These are phyloP conservation scores for Claviceps sorghi DNA, from an alignment of 2,329 filamentous ascomycete genomes.

Conservation along the genomic window DNA sequence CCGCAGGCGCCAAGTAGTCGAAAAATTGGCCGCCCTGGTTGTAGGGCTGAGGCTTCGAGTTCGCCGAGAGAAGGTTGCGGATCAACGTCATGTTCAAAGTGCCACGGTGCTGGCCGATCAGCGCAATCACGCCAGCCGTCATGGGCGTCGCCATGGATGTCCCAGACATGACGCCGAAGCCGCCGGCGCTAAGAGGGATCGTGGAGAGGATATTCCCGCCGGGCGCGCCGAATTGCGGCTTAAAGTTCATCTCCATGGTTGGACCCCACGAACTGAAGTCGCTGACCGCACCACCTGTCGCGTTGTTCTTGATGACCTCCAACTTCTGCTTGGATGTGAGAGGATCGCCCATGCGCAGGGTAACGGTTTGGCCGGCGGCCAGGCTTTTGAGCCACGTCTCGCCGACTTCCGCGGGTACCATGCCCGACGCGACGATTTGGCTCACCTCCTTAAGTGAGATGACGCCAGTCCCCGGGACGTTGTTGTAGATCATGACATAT, in stretches of 20 bases:
- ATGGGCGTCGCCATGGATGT: slow-evolving; percentile 34
- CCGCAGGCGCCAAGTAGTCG: slow-evolving; percentile 30
- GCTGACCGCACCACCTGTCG: slow-evolving; percentile 3
- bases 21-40: slow-evolving; percentile 20
- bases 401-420: slow-evolving; percentile 28
- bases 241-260: slow-evolving; percentile 24
- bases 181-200: slow-evolving; percentile 22
- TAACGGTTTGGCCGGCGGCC: slow-evolving; percentile 23
- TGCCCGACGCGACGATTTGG: slow-evolving; percentile 9
- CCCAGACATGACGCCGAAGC: slow-evolving; percentile 28
- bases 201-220: slow-evolving; percentile 30
- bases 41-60: slow-evolving; percentile 25
- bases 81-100: slow-evolving; percentile 28
- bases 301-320: background rate
- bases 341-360: slow-evolving; percentile 22
- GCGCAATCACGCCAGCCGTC: slow-evolving; percentile 22
- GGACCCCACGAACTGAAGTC: slow-evolving; percentile 25
- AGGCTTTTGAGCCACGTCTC: slow-evolving; percentile 25
- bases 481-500: slow-evolving; percentile 50
- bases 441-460: slow-evolving; percentile 17
- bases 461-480: slow-evolving; percentile 13
- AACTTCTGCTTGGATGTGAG: background rate
- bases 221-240: slow-evolving; percentile 24
- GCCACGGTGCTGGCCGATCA: slow-evolving; percentile 28
- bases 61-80: slow-evolving; percentile 28